These are phyloP conservation scores for Lactarius indigo DNA, from an alignment of 768 basidiomycete genomes.

Conservation along the genomic window DNA sequence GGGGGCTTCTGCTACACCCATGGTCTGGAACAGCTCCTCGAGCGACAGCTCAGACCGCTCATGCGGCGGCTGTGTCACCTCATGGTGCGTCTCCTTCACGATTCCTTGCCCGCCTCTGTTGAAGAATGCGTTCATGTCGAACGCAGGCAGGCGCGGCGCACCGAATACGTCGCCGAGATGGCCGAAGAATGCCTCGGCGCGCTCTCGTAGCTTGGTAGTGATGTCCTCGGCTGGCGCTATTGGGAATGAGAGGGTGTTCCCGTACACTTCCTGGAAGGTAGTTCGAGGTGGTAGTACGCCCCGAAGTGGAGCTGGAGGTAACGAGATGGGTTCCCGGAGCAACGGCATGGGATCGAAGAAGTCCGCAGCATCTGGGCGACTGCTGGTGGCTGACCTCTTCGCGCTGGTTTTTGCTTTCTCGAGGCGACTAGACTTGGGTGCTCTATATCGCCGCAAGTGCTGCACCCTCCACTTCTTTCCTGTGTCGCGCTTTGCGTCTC, in stretches of 20 bases:
- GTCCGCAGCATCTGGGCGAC: background rate
- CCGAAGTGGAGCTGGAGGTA: background rate
- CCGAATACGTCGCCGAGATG: background rate
- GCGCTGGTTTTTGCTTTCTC: background rate
- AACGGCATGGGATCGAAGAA: background rate
- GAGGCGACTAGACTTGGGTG: background rate
- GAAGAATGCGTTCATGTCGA: background rate
- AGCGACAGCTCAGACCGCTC: background rate
- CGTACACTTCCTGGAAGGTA: background rate
- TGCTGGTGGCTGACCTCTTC: background rate
- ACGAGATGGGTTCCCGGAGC: background rate
- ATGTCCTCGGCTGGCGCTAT: background rate
- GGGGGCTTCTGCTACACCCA: background rate
- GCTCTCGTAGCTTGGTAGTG: background rate
- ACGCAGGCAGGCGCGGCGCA: background rate
- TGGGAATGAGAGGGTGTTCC: background rate
- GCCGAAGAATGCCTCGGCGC: background rate
- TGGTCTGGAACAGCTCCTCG: background rate
- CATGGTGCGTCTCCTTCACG: background rate
- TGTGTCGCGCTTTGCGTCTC: background rate
- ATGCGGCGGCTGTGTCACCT: background rate
- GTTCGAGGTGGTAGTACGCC: background rate
- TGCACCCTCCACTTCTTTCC: background rate
- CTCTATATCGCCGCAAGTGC: background rate
- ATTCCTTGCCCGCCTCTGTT: background rate